Base-by-base conservation (phyloP, 371 early-diverging fungal genomes). In the Coemansia sp. region DNA sequence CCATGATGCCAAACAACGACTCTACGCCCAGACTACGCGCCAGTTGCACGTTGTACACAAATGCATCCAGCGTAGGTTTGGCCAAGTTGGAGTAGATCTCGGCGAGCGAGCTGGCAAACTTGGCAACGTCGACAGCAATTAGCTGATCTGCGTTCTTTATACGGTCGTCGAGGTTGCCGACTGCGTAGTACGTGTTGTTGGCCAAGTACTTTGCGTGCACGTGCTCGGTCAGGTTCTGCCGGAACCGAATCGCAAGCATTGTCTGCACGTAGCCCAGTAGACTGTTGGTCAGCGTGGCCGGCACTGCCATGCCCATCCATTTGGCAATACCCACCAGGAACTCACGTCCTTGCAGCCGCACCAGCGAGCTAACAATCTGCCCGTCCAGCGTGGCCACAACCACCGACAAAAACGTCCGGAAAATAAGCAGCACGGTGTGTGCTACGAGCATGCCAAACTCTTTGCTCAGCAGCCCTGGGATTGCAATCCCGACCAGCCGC, bases 251-350 rank as follows among this genome's bases (percentile, higher is more conserved):
- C 8, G 91, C 84, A 65, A 93, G 82, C 39, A 86, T 85, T 74
- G 71, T 63, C 64, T 82, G 79, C 61, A 64, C 79, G 58, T 65
- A 85, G 69, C 49, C 81, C 44, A 77, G 67, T 92, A 96, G 92
- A 79, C 92, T 91, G 81, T 97, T 97, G 65, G 97, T 97, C 80
- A 92, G 93, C 17, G 96, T 96, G 1, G 97, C 96, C 9, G 97
- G 97, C 23, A 97, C 83, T 9, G 96, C 93, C 39, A 96, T 90
- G 9, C 86, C 84, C 89, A 97, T 94, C 93, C 95, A 97, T 84
- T 88, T 90, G 36, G 83, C 81, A 56, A 97, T 85, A 9, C 93
- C 93, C 29, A 85, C 72, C 28, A 93, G 67, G 65, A 97, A 96
- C 39, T 91, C 92, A 58, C 79, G 84, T 29, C 88, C 87, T 82